These are phyloP conservation scores for Beauveria brongniartii DNA, from an alignment of 2,329 filamentous ascomycete species.

Conservation along the genomic window DNA sequence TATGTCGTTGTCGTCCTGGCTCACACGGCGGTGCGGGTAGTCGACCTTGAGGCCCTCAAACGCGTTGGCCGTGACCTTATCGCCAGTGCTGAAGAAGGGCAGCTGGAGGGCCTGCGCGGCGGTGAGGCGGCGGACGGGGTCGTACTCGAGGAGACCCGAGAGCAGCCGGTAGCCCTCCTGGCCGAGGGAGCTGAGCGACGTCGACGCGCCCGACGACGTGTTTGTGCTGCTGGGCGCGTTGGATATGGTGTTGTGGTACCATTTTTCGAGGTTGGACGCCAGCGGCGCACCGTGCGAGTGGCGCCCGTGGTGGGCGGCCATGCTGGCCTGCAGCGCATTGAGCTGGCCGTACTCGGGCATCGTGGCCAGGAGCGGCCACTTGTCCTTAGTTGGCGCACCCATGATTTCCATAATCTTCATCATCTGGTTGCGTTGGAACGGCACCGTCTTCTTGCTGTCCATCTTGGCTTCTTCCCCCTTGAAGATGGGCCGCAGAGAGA, in stretches of 20 bases:
- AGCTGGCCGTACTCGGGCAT: constrained; percentile 85
- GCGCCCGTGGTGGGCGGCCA: constrained; percentile 25
- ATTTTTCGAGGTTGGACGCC: constrained; percentile 60
- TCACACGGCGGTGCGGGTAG: constrained; percentile 85
- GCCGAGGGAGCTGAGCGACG: constrained; percentile 52
- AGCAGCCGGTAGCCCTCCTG: constrained; percentile 76
- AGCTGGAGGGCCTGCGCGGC: constrained; percentile 85
- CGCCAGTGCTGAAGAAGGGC: constrained; percentile 73
- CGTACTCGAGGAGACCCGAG: constrained; percentile 79
- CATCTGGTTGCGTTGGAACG: constrained; percentile 98
- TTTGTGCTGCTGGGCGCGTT: constrained; percentile 41
- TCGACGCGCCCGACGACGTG: constrained; percentile 33
- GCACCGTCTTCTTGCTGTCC: constrained; percentile 95
- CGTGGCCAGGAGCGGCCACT: constrained; percentile 73
- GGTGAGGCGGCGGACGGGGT: constrained; percentile 80
- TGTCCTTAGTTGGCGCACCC: constrained; percentile 79
- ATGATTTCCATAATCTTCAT: constrained; percentile 97
- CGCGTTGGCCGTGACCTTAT: constrained; percentile 70
- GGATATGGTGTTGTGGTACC: constrained; percentile 67
- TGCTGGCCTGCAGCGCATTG: constrained; percentile 42
- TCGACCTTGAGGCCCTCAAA: constrained; percentile 84
- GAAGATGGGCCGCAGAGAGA: constrained; percentile 88
- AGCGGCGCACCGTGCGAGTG: constrained; percentile 22
- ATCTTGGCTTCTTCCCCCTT: constrained; percentile 99
- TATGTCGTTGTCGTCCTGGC: constrained; percentile 93